Conservation (phyloP, 2,329 filamentous ascomycete species). For the Fusarium cyanostomum region DNA sequence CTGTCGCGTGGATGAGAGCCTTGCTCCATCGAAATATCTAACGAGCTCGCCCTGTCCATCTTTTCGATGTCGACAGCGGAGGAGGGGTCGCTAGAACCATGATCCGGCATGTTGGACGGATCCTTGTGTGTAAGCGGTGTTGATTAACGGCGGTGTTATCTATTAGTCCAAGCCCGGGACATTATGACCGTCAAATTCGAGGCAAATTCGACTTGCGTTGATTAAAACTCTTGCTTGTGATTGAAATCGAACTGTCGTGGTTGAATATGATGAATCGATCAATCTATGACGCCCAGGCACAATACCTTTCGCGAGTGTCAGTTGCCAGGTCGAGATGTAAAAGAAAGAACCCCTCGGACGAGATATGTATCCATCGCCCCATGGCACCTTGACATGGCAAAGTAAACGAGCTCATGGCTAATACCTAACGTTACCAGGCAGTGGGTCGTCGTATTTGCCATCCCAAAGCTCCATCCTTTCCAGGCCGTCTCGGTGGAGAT, state of each 20-base stretch:
- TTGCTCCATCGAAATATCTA: slow-evolving; percentile 45
- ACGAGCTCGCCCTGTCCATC: slow-evolving; percentile 46
- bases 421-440: slow-evolving; percentile 25
- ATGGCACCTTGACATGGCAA: not conserved
- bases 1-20: slow-evolving; percentile 14
- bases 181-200: slow-evolving; percentile 8
- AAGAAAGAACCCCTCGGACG: not conserved
- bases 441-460: slow-evolving; percentile 14
- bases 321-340: slow-evolving; percentile 3
- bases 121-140: slow-evolving; percentile 2
- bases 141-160: slow-evolving; percentile 9
- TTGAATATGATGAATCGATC: not conserved
- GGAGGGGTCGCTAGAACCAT: slow-evolving; percentile 5
- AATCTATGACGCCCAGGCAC: slow-evolving; percentile 27
- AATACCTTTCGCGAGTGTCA: not conserved
- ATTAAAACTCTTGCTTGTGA: not conserved
- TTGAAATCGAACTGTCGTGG: not conserved
- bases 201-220: not conserved
- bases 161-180: slow-evolving; percentile 25
- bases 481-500: slow-evolving; percentile 16
- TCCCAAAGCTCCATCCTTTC: slow-evolving; percentile 4
- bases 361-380: not conserved
- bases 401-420: slow-evolving; percentile 23
- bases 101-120: slow-evolving; percentile 19
- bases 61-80: slow-evolving; percentile 44